Percentiles rank a stretch among this genome's conserved stretches.
These are phyloP conservation scores for Pseudonitzschia pungens DNA, from an alignment of 108 stramenopile genomes.

Conservation along the genomic window DNA sequence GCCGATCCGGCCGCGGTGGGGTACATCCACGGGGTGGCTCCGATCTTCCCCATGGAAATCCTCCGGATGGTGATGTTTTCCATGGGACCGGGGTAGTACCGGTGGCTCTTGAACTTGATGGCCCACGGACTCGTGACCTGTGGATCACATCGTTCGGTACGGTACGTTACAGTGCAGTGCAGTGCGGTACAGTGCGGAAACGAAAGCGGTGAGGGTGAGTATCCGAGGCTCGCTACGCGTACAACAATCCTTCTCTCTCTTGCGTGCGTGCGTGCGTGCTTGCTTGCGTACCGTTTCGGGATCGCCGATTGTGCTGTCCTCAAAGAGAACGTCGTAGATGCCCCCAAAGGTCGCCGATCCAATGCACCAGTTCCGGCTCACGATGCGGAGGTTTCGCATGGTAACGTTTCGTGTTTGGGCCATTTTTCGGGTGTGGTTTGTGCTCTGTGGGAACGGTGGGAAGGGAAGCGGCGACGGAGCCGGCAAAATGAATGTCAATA, in stretches of 20 bases:
- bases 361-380: slow-evolving; percentile 19
- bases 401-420: slow-evolving; percentile 7
- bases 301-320: slow-evolving; percentile 16
- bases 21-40: slow-evolving; percentile 19
- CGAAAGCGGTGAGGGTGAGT: too few species aligned
- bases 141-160: too few species aligned
- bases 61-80: slow-evolving; percentile 19
- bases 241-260: neutral
- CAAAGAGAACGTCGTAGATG: slow-evolving; percentile 7
- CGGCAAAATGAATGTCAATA: too few species aligned
- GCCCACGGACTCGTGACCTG: slow-evolving; percentile 21
- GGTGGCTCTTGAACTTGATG: slow-evolving; percentile 21
- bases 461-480: too few species aligned
- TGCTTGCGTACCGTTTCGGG: neutral
- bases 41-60: slow-evolving; percentile 10
- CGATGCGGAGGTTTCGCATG: slow-evolving; percentile 9
- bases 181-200: too few species aligned
- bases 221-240: too few species aligned
- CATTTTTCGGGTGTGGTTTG: slow-evolving; percentile 1
- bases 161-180: too few species aligned
- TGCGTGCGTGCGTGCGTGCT: neutral
- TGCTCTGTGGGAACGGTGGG: too few species aligned
- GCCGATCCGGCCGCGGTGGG: slow-evolving; percentile 1
- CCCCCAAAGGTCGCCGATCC: slow-evolving; percentile 23
- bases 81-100: slow-evolving; percentile 18